Conservation (phyloP, 2,329 filamentous ascomycete species). For the Neonectria hederae region DNA sequence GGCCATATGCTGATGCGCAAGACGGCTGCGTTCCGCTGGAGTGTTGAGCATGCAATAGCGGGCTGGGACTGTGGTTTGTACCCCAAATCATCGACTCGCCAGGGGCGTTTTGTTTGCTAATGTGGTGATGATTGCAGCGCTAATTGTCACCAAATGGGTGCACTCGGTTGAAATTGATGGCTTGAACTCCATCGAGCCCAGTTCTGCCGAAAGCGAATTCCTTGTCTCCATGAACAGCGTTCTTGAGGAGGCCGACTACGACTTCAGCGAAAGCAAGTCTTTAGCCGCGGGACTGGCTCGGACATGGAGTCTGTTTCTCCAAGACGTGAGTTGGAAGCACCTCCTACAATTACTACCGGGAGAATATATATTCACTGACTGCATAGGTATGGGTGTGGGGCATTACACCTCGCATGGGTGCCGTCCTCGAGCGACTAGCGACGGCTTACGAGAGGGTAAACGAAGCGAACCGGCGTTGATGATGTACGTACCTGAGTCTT, state of each 20-base stretch:
- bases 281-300: slow-evolving; percentile 21
- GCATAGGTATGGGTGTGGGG: slow-evolving; percentile 29
- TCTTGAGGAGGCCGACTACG: slow-evolving; percentile 27
- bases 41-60: slow-evolving; percentile 26
- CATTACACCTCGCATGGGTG: slow-evolving; percentile 28
- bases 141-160: slow-evolving; percentile 26
- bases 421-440: slow-evolving; percentile 13
- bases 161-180: slow-evolving; percentile 22
- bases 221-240: slow-evolving; percentile 2
- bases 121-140: slow-evolving; percentile 5
- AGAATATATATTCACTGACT: not conserved
- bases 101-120: not conserved
- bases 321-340: slow-evolving; percentile 15
- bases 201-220: slow-evolving; percentile 2
- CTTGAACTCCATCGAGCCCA: not conserved
- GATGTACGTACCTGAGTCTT: not conserved
- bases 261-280: slow-evolving; percentile 13
- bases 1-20: slow-evolving; percentile 27
- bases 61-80: slow-evolving; percentile 28
- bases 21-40: slow-evolving; percentile 28
- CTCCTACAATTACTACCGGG: not conserved
- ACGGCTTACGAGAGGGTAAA: slow-evolving; percentile 10
- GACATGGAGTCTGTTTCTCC: slow-evolving; percentile 20
- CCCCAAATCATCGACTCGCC: not conserved
- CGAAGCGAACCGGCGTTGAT: not conserved